Base-by-base conservation (phyloP, 495 filamentous ascomycete species). In the Astrocystis sublimbata region DNA sequence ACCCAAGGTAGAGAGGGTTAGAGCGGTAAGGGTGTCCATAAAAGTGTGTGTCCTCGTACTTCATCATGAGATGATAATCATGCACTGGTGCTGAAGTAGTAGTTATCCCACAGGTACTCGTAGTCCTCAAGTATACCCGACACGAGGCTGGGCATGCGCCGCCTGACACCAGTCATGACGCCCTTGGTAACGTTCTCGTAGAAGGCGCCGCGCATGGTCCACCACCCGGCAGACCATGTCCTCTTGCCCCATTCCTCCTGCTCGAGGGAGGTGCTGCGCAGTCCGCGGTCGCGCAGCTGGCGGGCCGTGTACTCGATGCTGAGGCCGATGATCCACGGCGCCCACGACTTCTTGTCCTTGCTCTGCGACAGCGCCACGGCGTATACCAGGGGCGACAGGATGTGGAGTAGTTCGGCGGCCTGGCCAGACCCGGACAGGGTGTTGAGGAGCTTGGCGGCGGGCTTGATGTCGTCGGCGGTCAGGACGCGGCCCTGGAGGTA, bases 21-120 rank as follows among this genome's bases (percentile, higher is more conserved):
- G 17, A 38, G 28, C 13, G 52, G 52, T 28, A 41, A 17, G 6
- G 23, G 23, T 30, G 38, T n/a, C n/a, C n/a, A n/a, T n/a, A n/a
- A n/a, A n/a, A n/a, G n/a, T n/a, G n/a, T n/a, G n/a, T n/a, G n/a
- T n/a, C n/a, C n/a, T n/a, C 15, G 40, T 9, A 4, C 40, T 33
- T 41, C 24, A n/a, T n/a, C n/a, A n/a, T 15, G n/a, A 40, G 35
- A 28, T 2, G 6, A 42, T n/a, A 13, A 24, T 78, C 61, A 82
- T 15, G 73, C 64, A 38, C 75, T 78, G 10, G 79, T 82, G 67
- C 79, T 82, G 74, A 98, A 98, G 75, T 98, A 93, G 70, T 96
- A 98, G 54, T 96, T 90, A 76, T 97, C 93, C 94, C 94, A 98
- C 15, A 98, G 80, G 70, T 94, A 97, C 71, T 96, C 91, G 68